A percentile compares a stretch with the other conserved stretches of the same genome.
Conservation (phyloP, 1,284 basidiomycete genomes). For the Fistulinella cinereoalba region DNA sequence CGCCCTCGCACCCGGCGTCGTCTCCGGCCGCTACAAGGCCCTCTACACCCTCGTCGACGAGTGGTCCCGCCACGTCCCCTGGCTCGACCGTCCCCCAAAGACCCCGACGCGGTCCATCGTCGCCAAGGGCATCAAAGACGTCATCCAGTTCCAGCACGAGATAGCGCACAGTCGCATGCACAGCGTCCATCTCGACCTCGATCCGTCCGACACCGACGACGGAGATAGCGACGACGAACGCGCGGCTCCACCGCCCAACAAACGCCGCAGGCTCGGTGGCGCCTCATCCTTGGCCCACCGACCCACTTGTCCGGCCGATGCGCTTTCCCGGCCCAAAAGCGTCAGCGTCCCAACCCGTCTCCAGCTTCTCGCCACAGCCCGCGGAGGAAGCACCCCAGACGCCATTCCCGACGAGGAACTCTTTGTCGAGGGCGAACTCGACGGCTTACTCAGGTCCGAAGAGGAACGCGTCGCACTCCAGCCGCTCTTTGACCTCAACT, state of each 20-base stretch:
- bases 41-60: constrained; percentile 57
- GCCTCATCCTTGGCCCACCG: constrained; percentile 42
- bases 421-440: constrained; percentile 43
- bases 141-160: constrained; percentile 63
- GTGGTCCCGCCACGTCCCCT: constrained; percentile 64
- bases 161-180: constrained; percentile 47
- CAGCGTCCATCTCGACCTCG: constrained; percentile 39
- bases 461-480: constrained; percentile 35
- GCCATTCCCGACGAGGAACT: constrained; percentile 44
- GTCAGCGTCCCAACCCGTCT: constrained; percentile 56
- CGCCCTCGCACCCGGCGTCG: constrained; percentile 48
- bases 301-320: constrained; percentile 45
- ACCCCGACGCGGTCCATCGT: constrained; percentile 57
- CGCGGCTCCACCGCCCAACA: constrained; percentile 22
- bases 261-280: constrained; percentile 32
- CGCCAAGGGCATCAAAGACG: constrained; percentile 63
- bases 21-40: constrained; percentile 66
- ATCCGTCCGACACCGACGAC: constrained; percentile 28
- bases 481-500: constrained; percentile 35
- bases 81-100: constrained; percentile 59
- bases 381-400: constrained; percentile 43
- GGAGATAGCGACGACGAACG: constrained; percentile 22
- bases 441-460: constrained; percentile 37
- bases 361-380: constrained; percentile 51
- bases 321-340: constrained; percentile 15